phyloP scores from a whole-genome alignment of 371 early-diverging fungal species.

The Gilbertella persicaria region DNA sequence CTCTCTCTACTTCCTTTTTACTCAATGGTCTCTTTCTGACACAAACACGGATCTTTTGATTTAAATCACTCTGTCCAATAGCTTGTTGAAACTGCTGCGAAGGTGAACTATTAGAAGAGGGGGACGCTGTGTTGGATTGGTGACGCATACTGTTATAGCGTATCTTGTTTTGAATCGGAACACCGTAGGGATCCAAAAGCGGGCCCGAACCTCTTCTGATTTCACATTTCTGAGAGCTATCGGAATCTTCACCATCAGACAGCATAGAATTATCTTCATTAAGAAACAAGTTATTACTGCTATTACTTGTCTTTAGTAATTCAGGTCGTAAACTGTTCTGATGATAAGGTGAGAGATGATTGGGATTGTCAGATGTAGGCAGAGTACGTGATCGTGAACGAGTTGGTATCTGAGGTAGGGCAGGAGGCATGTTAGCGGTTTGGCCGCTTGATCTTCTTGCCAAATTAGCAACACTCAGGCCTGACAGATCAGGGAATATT shows the following conservation, averaged over 20 bases:
- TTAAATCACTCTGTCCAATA: conserved; percentile 43
- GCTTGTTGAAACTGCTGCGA: conserved; percentile 10
- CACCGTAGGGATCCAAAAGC: conserved; percentile 35
- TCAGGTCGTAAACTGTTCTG: no score
- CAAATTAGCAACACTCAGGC: neutral
- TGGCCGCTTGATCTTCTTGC: conserved; percentile 18
- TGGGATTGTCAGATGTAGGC: conserved; percentile 16
- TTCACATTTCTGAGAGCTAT: conserved; percentile 19
- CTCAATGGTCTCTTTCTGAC: conserved; percentile 92
- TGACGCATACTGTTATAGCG: conserved; percentile 1
- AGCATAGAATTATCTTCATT: neutral
- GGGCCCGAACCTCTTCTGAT: conserved; percentile 33
- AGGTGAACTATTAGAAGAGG: neutral
- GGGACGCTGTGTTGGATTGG: neutral
- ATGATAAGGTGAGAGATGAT: no score
- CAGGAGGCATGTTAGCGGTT: neutral
- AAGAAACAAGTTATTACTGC: conserved; percentile 4
- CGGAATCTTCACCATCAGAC: conserved; percentile 10
- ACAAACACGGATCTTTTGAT: conserved; percentile 88
- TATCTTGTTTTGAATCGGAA: conserved; percentile 25
- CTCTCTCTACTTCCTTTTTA: conserved; percentile 72
- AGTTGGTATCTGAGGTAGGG: conserved; percentile 16
- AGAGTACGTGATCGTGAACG: conserved; percentile 40
- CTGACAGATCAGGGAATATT: conserved; percentile 4
- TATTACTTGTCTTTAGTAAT: conserved; percentile 10